Base-by-base conservation (phyloP, 768 basidiomycete species). In the Tephrocybe sp. region DNA sequence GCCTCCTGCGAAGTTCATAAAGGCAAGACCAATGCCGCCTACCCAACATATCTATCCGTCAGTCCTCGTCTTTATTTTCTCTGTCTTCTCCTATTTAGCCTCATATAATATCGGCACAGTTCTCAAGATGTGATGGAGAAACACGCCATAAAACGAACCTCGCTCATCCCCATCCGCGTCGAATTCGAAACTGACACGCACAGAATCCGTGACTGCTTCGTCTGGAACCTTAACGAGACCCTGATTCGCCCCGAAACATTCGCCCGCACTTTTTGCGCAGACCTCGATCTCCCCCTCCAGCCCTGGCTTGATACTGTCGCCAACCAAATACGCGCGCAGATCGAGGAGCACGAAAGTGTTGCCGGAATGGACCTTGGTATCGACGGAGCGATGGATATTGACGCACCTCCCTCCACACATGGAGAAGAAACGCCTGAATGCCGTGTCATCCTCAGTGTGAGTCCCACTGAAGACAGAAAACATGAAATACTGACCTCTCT, bases 191-290 rank as follows among this genome's bases (percentile, higher is more conserved):
- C 89, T 9, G 91, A 92, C 9, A 88, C 88, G 0, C 90, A 91
- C 61, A 77, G 95, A 60, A 83, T 99, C 64, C 86, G 95, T 34
- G 97, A 99, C 62, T 88, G 87, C 61, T 98, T 99, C 66, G 81
- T 92, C 9, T 99, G 97, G 97, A 97, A 98, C 60, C 68, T 94
- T 38, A 83, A 92, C 63, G 96, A 98, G 69, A 71, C 75, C n/a
- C 69, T 91, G 53, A 85, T 96, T 58, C 87, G 84, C 21, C 94
- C 96, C 0, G 86, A 90, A 49, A 73, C 74, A 1, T 99, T 99
- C 56, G 94, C 96, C 4, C 76, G 71, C 44, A 86, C 84, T 24
- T 95, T 98, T 66, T 96, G 93, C 65, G 72, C 79, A 26, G 97
- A 99, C 69, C 77, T 98, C 37, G 90, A 92, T 51, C 76, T 99